These are phyloP conservation scores for Microsporum ferrugineum DNA, from an alignment of 2,329 filamentous ascomycete species.

Conservation along the genomic window DNA sequence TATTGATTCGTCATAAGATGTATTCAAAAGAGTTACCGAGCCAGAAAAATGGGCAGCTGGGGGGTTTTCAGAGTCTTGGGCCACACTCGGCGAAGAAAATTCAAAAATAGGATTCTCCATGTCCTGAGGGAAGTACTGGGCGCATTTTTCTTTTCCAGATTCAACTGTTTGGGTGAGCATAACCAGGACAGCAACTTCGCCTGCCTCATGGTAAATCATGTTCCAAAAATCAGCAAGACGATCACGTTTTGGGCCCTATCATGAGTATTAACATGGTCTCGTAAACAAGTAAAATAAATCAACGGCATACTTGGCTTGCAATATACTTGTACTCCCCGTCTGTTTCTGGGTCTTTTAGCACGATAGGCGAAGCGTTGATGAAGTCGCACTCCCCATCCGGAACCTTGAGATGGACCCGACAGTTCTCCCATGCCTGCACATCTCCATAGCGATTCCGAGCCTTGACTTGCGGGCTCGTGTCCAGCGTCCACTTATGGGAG, in stretches of 20 bases:
- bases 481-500: slow-evolving; percentile 47
- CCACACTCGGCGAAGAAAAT: slow-evolving; percentile 27
- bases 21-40: slow-evolving; percentile 47
- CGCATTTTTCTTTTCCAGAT: slow-evolving; percentile 67
- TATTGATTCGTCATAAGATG: slow-evolving; percentile 44
- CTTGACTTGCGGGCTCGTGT: slow-evolving; percentile 45
- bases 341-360: slow-evolving; percentile 43
- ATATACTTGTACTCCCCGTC: slow-evolving; percentile 55
- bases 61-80: slow-evolving; percentile 45
- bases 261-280: background rate
- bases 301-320: slow-evolving; percentile 58
- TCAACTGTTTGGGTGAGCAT: slow-evolving; percentile 92
- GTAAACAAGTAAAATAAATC: background rate
- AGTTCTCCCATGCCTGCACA: slow-evolving; percentile 80
- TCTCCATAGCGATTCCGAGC: slow-evolving; percentile 76
- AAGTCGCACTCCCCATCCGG: slow-evolving; percentile 63
- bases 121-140: slow-evolving; percentile 66
- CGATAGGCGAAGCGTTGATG: slow-evolving; percentile 69
- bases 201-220: slow-evolving; percentile 80
- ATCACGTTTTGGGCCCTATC: slow-evolving; percentile 62
- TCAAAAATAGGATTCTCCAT: slow-evolving; percentile 41
- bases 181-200: slow-evolving; percentile 67
- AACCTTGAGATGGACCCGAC: slow-evolving; percentile 70
- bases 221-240: slow-evolving; percentile 81
- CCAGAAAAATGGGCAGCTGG: slow-evolving; percentile 37